Base-by-base conservation (phyloP, 1,284 basidiomycete species). In the Trametes sp. region DNA sequence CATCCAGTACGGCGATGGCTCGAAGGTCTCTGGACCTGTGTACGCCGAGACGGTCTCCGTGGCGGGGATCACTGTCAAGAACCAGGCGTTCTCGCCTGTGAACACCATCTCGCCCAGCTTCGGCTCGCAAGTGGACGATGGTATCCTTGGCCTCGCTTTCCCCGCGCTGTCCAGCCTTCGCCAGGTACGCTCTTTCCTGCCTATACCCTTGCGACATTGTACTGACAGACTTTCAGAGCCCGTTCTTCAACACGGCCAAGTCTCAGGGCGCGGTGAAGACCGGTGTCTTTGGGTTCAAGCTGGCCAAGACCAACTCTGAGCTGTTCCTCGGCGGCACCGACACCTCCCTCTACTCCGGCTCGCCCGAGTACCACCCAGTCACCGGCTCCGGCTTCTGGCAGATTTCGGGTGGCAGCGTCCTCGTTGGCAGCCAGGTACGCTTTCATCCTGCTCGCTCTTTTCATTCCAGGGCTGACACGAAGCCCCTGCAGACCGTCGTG, bases 301-400 rank as follows among this genome's bases (percentile, higher is more conserved):
- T 87, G 63, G 75, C 79, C 8, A 67, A 69, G 33, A 71, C 73
- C 21, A 81, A 80, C 58, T 83, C 83, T 3, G 78, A 81, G 68
- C 79, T 87, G 21, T 83, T 74, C 74, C 78, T 88, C 55, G 86
- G 86, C 42, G 83, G 84, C 4, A 73, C 75, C 16, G 77, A 85
- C 69, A 48, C 69, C 8, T 60, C 69, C 11, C 73, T 74, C 10
- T 81, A 77, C 74, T 71, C 70, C 2, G 81, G 80, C 35, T 53
- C 70, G 21, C 73, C 82, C 60, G 77, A 78, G 58, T 85, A 77
- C 73, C 73, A 72, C 70, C 70, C 70, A 33, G 67, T 75, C 50
- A 61, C 69, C 42, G 67, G 64, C 23, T 69, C 31, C 19, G 67
- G 65, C 64, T 75, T 72, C 69, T 76, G 74, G 74, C 70, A 74